phyloP scores from a whole-genome alignment of 2,329 filamentous ascomycete species.

The Emmonsia crescens region DNA sequence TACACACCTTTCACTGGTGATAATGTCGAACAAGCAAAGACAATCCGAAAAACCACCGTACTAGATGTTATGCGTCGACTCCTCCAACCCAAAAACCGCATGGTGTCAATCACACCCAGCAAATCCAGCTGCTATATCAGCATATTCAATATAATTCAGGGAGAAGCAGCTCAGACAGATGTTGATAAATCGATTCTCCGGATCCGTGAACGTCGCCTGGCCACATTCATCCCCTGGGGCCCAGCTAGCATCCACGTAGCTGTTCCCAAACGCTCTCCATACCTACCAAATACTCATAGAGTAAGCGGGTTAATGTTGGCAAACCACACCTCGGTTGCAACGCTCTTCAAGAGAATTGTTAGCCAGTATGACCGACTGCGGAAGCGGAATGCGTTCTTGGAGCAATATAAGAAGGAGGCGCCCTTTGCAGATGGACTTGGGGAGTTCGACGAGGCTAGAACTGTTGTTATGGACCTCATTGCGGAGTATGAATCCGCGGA shows the following conservation, averaged over 20 bases:
- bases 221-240: conserved; percentile 97
- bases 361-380: conserved; percentile 86
- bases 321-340: conserved; percentile 95
- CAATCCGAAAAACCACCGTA: conserved; percentile 94
- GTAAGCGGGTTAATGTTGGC: conserved; percentile 96
- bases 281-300: conserved; percentile 84
- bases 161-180: conserved; percentile 94
- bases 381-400: conserved; percentile 93
- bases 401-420: conserved; percentile 90
- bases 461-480: conserved; percentile 85
- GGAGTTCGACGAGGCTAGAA: conserved; percentile 89
- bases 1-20: conserved; percentile 97
- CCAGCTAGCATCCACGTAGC: conserved; percentile 96
- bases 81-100: conserved; percentile 95
- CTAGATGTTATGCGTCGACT: conserved; percentile 93
- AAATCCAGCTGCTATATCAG: conserved; percentile 99
- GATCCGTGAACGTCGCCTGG: conserved; percentile 85
- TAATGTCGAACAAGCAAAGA: conserved; percentile 93
- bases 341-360: conserved; percentile 88
- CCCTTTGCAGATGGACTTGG: conserved; percentile 84
- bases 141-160: conserved; percentile 97
- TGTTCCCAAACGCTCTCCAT: conserved; percentile 90
- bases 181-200: conserved; percentile 95
- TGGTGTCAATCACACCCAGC: conserved; percentile 90
- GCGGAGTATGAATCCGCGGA: conserved; percentile 94